Conservation (phyloP, 2,329 filamentous ascomycete species). For the Nannizziopsis arthrosporioides region DNA sequence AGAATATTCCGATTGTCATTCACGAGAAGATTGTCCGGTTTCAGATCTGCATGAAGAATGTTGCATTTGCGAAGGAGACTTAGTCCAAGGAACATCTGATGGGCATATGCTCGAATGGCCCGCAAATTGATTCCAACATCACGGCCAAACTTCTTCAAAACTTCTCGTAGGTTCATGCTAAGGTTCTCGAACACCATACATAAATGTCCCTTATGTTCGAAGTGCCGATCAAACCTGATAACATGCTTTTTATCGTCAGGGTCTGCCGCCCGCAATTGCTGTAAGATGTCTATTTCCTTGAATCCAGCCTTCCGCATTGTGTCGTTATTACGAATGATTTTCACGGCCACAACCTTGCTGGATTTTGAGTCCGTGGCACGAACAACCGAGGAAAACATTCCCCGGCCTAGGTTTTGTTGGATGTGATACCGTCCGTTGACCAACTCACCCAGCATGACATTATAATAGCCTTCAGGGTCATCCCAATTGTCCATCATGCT, state of each 20-base stretch:
- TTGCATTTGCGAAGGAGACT: conserved; percentile 82
- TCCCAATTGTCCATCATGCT: conserved; percentile 86
- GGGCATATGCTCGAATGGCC: conserved; percentile 78
- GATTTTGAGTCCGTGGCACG: conserved; percentile 67
- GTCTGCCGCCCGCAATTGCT: conserved; percentile 75
- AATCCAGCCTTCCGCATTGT: conserved; percentile 80
- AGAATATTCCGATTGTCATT: conserved; percentile 72
- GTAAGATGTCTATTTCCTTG: conserved; percentile 86
- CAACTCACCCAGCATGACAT: conserved; percentile 81
- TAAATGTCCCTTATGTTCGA: conserved; percentile 88
- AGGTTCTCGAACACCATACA: conserved; percentile 97
- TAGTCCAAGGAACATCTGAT: conserved; percentile 86
- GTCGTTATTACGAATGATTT: conserved; percentile 95
- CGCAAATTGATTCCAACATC: conserved; percentile 83
- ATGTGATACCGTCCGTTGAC: conserved; percentile 83
- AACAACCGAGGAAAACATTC: conserved; percentile 95
- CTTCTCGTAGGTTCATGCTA: conserved; percentile 80
- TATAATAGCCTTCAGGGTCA: conserved; percentile 92
- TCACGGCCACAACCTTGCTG: conserved; percentile 76
- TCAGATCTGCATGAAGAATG: conserved; percentile 89
- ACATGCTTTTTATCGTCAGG: conserved; percentile 84
- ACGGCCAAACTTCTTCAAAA: conserved; percentile 89
- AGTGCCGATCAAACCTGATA: conserved; percentile 73
- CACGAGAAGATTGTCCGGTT: conserved; percentile 93
- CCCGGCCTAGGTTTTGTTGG: conserved; percentile 74